Evolutionary conservation across 495 filamentous ascomycete genomes (phyloP).

Genomic region (Tuber borchii): DNA sequence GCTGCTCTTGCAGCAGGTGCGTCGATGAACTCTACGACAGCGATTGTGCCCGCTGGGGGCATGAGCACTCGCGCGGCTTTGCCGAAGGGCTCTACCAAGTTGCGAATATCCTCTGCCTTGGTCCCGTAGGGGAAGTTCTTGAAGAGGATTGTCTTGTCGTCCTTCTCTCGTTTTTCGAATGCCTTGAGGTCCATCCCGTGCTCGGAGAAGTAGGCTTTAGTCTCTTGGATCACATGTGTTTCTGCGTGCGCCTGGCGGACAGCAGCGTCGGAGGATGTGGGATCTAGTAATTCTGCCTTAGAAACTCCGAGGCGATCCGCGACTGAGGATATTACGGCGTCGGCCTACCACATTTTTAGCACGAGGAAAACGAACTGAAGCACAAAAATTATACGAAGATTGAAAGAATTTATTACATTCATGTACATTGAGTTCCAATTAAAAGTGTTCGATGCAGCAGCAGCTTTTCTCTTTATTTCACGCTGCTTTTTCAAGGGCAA

Average conservation of each 20-base stretch:
- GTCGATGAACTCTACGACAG: conserved; percentile 78
- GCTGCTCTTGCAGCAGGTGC: conserved; percentile 71
- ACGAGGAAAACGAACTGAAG: not conserved
- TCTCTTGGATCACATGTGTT: conserved; percentile 92
- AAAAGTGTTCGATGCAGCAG: conserved; percentile 68
- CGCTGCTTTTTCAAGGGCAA: conserved; percentile 91
- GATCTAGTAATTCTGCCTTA: conserved; percentile 86
- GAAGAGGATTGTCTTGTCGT: conserved; percentile 80
- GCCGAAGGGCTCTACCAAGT: conserved; percentile 65
- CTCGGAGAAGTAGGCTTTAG: conserved; percentile 76
- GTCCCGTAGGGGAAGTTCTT: conserved; percentile 91
- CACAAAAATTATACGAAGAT: not conserved
- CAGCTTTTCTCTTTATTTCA: conserved; percentile 71
- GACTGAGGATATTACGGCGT: conserved; percentile 88
- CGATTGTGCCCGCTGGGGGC: conserved; percentile 86
- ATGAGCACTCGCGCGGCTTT: conserved; percentile 71
- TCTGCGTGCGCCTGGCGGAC: conserved; percentile 96
- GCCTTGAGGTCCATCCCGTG: conserved; percentile 87
- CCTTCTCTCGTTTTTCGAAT: conserved; percentile 74
- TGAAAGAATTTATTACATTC: conserved; percentile 56
- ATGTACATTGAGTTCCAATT: conserved; percentile 98
- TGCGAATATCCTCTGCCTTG: conserved; percentile 58
- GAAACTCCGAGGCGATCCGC: conserved; percentile 77
- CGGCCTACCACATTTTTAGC: conserved; percentile 49
- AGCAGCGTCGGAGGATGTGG: conserved; percentile 84